These are phyloP conservation scores for Colletotrichum agaves DNA, from an alignment of 2,329 filamentous ascomycete species.

Conservation along the genomic window DNA sequence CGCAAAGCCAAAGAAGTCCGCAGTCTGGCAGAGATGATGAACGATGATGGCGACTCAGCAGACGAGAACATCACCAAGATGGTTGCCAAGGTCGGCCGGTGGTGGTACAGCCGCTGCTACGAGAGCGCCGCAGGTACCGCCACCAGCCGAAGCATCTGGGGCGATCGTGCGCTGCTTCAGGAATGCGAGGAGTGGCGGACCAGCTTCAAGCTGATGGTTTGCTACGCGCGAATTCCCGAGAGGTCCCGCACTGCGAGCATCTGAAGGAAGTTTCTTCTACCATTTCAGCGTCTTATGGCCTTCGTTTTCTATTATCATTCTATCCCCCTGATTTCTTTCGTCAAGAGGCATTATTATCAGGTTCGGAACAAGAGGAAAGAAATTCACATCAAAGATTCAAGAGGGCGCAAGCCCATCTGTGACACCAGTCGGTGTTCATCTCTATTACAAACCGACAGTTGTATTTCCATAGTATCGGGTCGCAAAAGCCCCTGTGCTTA, in stretches of 20 bases:
- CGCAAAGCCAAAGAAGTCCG: slow-evolving; percentile 56
- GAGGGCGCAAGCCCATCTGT: slow-evolving; percentile 34
- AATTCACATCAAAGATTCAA: slow-evolving; percentile 32
- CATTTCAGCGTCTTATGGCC: slow-evolving; percentile 1
- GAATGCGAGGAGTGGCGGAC: slow-evolving; percentile 91
- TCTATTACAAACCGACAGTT: not conserved
- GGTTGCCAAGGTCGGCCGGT: slow-evolving; percentile 89
- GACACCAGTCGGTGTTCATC: not conserved
- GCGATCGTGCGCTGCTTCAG: slow-evolving; percentile 75
- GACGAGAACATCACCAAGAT: slow-evolving; percentile 92
- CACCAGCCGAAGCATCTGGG: slow-evolving; percentile 76
- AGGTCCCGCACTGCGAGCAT: slow-evolving; percentile 59
- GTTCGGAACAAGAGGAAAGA: slow-evolving; percentile 9
- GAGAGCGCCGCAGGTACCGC: slow-evolving; percentile 71
- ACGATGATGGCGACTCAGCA: slow-evolving; percentile 73
- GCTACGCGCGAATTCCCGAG: slow-evolving; percentile 87
- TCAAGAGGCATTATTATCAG: slow-evolving; percentile 7
- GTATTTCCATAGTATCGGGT: slow-evolving; percentile 24
- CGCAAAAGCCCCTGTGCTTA: not conserved
- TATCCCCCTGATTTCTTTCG: slow-evolving; percentile 10
- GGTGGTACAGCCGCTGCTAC: slow-evolving; percentile 97
- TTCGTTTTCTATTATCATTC: not conserved
- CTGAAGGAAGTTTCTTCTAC: slow-evolving; percentile 41
- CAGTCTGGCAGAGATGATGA: slow-evolving; percentile 77
- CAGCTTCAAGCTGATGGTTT: slow-evolving; percentile 90